phyloP scores from a whole-genome alignment of 495 filamentous ascomycete genomes.

The Podospora pseudopauciseta region DNA sequence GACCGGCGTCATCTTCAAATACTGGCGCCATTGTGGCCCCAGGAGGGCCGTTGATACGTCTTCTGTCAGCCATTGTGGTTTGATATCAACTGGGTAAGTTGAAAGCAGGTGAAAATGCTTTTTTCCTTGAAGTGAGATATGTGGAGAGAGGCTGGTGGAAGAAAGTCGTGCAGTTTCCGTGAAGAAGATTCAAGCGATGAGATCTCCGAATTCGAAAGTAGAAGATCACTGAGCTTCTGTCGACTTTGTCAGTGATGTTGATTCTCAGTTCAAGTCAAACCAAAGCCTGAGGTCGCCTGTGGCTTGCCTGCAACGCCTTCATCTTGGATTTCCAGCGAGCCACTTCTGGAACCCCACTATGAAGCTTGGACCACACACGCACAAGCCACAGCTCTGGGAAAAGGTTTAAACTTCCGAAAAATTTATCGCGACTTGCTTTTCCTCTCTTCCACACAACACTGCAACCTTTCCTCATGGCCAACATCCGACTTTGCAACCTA shows the following conservation, averaged over 20 bases:
- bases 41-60: constrained; percentile 84
- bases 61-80: constrained; percentile 70
- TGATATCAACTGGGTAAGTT: neutral
- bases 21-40: constrained; percentile 73
- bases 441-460: constrained; percentile 4
- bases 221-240: neutral
- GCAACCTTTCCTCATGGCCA: neutral
- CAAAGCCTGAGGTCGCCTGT: neutral
- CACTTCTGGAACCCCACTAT: neutral
- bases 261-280: neutral
- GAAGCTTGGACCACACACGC: constrained; percentile 8
- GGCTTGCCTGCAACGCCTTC: neutral
- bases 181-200: neutral
- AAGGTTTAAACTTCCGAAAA: constrained; percentile 15
- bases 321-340: neutral
- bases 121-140: neutral
- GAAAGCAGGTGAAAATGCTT: neutral
- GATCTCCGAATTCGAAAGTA: neutral
- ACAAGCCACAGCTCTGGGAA: constrained; percentile 8
- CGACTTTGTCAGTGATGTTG: neutral
- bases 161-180: neutral
- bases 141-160: neutral
- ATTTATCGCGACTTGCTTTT: constrained; percentile 17
- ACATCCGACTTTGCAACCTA: neutral
- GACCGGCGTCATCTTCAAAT: constrained; percentile 48